A percentile compares a stretch with the other conserved stretches of the same genome.
phyloP scores from a whole-genome alignment of 352 stramenopile species.

The Pythium vanterpoolii region DNA sequence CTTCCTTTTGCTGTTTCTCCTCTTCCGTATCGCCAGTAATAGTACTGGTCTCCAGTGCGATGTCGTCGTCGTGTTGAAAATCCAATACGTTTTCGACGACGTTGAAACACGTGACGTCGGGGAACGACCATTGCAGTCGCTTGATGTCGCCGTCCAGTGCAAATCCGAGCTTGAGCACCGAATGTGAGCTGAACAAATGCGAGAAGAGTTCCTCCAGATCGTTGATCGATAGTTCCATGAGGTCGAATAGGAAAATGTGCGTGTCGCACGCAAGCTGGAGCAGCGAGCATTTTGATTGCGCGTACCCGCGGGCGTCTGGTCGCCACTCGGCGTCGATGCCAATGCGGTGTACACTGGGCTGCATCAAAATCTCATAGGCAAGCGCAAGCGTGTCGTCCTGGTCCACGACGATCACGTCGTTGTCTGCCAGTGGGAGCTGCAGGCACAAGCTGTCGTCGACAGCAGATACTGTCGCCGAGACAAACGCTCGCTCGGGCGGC shows the following conservation, averaged over 20 bases:
- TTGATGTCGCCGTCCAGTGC: slow-evolving; percentile 66
- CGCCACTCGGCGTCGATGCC: slow-evolving; percentile 75
- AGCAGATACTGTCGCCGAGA: neutral
- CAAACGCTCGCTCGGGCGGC: slow-evolving; percentile 5
- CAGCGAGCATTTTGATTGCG: slow-evolving; percentile 62
- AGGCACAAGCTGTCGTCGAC: slow-evolving; percentile 33
- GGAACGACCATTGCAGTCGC: slow-evolving; percentile 65
- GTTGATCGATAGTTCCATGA: slow-evolving; percentile 44
- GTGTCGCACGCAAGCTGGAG: slow-evolving; percentile 65
- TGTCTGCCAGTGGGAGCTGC: slow-evolving; percentile 41
- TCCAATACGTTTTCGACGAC: slow-evolving; percentile 61
- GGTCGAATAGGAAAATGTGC: slow-evolving; percentile 69
- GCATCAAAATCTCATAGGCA: slow-evolving; percentile 48
- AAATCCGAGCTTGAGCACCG: slow-evolving; percentile 61
- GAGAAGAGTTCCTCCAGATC: slow-evolving; percentile 67
- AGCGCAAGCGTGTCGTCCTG: slow-evolving; percentile 47
- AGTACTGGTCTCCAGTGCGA: neutral
- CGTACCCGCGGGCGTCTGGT: slow-evolving; percentile 34
- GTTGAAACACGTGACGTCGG: slow-evolving; percentile 60
- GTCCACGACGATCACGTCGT: slow-evolving; percentile 54
- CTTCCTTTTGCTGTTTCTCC: slow-evolving; percentile 4
- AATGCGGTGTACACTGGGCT: slow-evolving; percentile 32
- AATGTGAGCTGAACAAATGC: slow-evolving; percentile 49
- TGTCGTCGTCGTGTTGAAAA: slow-evolving; percentile 43
- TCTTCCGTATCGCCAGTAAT: neutral